phyloP scores from a whole-genome alignment of 257 asterid species.

The Solanum chiquidenum region DNA sequence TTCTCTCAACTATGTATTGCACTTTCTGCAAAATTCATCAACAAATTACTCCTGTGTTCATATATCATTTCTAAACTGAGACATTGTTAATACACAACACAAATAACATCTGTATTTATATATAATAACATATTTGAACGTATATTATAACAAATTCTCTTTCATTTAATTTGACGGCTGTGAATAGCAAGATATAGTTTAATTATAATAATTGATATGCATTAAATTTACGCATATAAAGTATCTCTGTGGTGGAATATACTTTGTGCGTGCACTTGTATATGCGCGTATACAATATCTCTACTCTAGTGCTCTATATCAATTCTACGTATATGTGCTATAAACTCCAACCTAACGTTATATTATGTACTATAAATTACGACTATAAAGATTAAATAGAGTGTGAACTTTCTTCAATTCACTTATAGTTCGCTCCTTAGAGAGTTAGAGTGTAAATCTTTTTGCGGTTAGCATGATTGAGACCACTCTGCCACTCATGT shows the following conservation, averaged over 20 bases:
- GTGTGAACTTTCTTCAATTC: neutral
- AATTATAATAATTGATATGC: no score
- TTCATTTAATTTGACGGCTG: neutral
- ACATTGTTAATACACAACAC: no score
- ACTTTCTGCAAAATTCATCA: neutral
- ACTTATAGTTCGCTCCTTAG: neutral
- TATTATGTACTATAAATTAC: no score
- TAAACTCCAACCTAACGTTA: no score
- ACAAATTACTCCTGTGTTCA: neutral
- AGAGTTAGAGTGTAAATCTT: neutral
- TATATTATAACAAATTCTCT: neutral
- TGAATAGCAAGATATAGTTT: no score
- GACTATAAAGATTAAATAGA: neutral
- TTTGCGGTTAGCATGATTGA: neutral
- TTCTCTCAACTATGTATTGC: neutral
- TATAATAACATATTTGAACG: no score
- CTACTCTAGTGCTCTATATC: no score
- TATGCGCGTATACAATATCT: no score
- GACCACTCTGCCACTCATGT: neutral
- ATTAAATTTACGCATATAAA: no score
- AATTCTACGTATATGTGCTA: neutral
- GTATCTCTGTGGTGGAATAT: no score
- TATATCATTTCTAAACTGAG: neutral
- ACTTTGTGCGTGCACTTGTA: neutral
- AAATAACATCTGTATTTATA: no score